Percentiles rank a stretch among this genome's conserved stretches.
Evolutionary conservation across 1,284 basidiomycete species (phyloP).

Genomic region (Marasmius sp.): DNA sequence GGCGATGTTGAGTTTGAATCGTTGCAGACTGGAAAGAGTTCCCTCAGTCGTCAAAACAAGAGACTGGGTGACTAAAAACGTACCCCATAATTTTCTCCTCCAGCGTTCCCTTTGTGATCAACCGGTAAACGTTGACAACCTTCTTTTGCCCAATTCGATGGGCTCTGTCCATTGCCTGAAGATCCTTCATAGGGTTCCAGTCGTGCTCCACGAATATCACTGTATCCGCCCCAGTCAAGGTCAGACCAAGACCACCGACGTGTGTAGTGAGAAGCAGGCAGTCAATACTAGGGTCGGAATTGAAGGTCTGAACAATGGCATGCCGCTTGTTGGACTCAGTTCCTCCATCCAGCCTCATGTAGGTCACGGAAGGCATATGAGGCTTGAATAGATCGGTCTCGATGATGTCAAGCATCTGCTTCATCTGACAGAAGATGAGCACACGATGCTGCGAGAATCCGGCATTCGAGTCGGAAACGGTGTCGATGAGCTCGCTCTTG

Average conservation of each 20-base stretch:
- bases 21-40: constrained; percentile 70
- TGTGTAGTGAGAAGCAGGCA: constrained; percentile 95
- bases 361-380: constrained; percentile 94
- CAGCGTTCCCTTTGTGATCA: constrained; percentile 95
- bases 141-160: constrained; percentile 99
- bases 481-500: constrained; percentile 65
- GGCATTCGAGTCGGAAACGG: constrained; percentile 52
- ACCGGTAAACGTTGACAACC: constrained; percentile 97
- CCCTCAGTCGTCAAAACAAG: constrained; percentile 15
- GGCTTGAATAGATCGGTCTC: constrained; percentile 90
- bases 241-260: constrained; percentile 95
- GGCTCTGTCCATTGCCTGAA: constrained; percentile 99
- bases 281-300: constrained; percentile 96
- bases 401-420: constrained; percentile 98
- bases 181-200: constrained; percentile 99
- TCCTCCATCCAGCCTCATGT: constrained; percentile 95
- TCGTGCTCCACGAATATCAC: constrained; percentile 99
- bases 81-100: constrained; percentile 99
- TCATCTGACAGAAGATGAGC: constrained; percentile 99
- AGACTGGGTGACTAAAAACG: constrained; percentile 24
- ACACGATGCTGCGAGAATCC: constrained; percentile 94
- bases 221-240: constrained; percentile 96
- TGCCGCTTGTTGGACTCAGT: constrained; percentile 91
- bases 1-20: constrained; percentile 98
- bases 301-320: constrained; percentile 97